Conservation (phyloP, 257 asterid species). For the Ophiorrhiza pumila region DNA sequence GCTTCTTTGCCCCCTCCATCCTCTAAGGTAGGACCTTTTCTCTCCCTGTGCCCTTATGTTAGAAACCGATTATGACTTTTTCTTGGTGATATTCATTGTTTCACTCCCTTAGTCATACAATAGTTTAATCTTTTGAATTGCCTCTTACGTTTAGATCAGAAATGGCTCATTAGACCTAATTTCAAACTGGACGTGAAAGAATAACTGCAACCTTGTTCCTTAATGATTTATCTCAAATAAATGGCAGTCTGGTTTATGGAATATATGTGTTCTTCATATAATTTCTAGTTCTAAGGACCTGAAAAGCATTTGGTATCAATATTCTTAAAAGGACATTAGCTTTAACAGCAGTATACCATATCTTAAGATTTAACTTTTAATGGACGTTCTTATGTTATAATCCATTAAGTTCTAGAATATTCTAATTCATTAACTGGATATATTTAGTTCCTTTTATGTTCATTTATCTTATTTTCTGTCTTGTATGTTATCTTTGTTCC, state of each 20-base stretch:
- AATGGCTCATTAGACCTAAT: neutral
- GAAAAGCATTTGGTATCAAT: neutral
- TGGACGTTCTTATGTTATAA: neutral
- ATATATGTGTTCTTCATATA: neutral
- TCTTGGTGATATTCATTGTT: neutral
- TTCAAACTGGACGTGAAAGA: neutral
- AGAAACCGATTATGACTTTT: neutral
- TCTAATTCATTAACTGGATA: neutral
- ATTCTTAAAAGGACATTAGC: neutral
- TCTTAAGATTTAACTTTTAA: neutral
- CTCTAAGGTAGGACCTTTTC: slow-evolving; percentile 48
- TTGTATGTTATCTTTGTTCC: neutral
- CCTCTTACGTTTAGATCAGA: neutral
- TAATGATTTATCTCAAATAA: neutral
- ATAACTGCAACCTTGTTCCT: neutral
- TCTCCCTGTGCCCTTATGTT: neutral
- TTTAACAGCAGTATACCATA: neutral
- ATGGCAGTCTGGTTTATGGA: neutral
- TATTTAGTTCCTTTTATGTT: neutral
- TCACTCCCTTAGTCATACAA: neutral
- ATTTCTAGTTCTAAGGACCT: neutral
- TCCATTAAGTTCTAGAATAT: neutral
- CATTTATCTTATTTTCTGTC: neutral
- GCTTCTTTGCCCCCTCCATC: slow-evolving; percentile 63
- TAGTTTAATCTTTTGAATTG: neutral